These are phyloP conservation scores for Citrus medica DNA, from an alignment of 345 rosid species.

Conservation along the genomic window DNA sequence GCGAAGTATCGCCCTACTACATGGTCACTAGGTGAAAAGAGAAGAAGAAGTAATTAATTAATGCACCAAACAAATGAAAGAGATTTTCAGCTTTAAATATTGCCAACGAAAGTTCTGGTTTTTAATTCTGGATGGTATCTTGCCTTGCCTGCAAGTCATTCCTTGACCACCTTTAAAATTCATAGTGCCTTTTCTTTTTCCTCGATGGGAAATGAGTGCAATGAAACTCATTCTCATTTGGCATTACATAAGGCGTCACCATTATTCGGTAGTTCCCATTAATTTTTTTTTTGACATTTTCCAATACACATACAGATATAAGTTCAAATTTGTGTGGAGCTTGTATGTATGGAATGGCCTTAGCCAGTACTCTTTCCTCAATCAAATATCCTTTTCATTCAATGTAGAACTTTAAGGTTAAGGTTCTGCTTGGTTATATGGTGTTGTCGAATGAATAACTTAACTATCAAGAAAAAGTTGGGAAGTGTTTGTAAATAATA, in stretches of 20 bases:
- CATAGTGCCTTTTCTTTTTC: neutral
- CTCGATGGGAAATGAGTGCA: neutral
- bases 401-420: too few relatives aligned
- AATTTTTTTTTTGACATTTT: too few relatives aligned
- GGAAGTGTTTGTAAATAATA: too few relatives aligned
- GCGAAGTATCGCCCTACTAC: neutral
- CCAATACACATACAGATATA: too few relatives aligned
- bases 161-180: constrained; percentile 1
- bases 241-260: neutral
- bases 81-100: neutral
- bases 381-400: too few relatives aligned
- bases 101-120: neutral
- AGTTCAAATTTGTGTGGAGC: too few relatives aligned
- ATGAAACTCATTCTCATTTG: neutral
- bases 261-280: neutral
- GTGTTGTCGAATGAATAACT: too few relatives aligned
- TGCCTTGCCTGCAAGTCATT: constrained; percentile 18
- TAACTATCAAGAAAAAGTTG: too few relatives aligned
- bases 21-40: neutral
- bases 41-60: too few relatives aligned
- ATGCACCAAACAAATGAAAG: neutral
- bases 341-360: too few relatives aligned
- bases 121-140: constrained; percentile 3
- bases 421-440: too few relatives aligned
- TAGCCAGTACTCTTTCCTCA: too few relatives aligned